Conservation (phyloP, 371 early-diverging fungal species). For the Rhizopus sp. region DNA sequence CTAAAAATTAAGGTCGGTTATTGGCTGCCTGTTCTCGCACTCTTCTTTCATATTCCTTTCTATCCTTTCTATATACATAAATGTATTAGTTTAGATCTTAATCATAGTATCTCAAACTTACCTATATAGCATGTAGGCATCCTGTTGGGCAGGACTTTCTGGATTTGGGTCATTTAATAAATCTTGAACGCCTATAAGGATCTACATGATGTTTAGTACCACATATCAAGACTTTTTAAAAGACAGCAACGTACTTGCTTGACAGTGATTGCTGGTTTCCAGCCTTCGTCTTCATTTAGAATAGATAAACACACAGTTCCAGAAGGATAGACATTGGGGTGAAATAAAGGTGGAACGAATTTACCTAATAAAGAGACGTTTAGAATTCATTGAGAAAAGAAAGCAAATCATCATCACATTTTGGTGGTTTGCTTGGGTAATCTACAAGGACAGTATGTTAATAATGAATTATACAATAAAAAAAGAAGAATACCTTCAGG, state of each 20-base stretch:
- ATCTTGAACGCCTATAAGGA: slow-evolving; percentile 90
- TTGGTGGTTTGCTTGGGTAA: slow-evolving; percentile 86
- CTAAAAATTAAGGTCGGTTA: slow-evolving; percentile 29
- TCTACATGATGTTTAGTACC: slow-evolving; percentile 44
- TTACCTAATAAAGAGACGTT: slow-evolving; percentile 50
- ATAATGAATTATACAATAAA: not conserved
- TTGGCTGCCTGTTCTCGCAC: slow-evolving; percentile 75
- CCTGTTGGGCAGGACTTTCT: slow-evolving; percentile 93
- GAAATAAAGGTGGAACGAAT: slow-evolving; percentile 93
- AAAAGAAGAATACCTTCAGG: slow-evolving; percentile 70
- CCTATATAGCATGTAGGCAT: slow-evolving; percentile 90
- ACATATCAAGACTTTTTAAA: not conserved
- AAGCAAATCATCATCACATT: slow-evolving; percentile 51
- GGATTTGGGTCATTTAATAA: slow-evolving; percentile 97
- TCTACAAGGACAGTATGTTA: slow-evolving; percentile 35
- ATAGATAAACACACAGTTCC: slow-evolving; percentile 99
- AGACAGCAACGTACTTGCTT: slow-evolving; percentile 78
- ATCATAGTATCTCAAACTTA: slow-evolving; percentile 26
- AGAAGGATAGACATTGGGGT: slow-evolving; percentile 99
- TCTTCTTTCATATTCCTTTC: slow-evolving; percentile 71
- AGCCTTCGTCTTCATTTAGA: slow-evolving; percentile 93
- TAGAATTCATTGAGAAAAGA: slow-evolving; percentile 1
- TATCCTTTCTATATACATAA: slow-evolving; percentile 53
- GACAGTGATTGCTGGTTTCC: slow-evolving; percentile 98
- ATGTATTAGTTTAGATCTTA: not conserved